Evolutionary conservation across 768 basidiomycete species (phyloP), one percentile per base, ranked within the genome.

Genomic region (Lyophyllum semitale): DNA sequence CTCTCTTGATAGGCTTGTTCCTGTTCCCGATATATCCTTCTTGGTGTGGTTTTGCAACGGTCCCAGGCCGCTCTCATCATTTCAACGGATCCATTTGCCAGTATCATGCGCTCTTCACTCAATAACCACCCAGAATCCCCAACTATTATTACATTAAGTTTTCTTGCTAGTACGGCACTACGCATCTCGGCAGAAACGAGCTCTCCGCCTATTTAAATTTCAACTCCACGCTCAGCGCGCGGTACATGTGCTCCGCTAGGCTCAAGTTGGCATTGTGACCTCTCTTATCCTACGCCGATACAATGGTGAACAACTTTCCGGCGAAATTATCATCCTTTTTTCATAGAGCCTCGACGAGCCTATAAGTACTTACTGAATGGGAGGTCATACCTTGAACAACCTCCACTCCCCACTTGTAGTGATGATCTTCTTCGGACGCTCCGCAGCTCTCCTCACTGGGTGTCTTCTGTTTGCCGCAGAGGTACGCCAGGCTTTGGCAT

Each of bases 401-500:
- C 25, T n/a, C 25, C 13, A 38, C n/a, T 38, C n/a, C 44, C 44
- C 12, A 15, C 17, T 45, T 18, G 44, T 27, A 29, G 43, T 17
- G 6, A 45, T 45, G 44, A n/a, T 45, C n/a, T 29, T 18, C 26
- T 29, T 29, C n/a, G 15, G 44, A 45, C 44, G 26, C 44, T 45
- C 29, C 47, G 13, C 47, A 35, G n/a, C 32, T 35, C 12, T 48
- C 4, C 32, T 48, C 5, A 23, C 33, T 8, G 47, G 47, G 22
- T 48, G 32, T n/a, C 30, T 48, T 48, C 30, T 48, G 18, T 32
- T 33, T n/a, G 32, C 32, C 32, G 2, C 46, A 6, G 17, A 27
- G 22, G 29, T 30, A 20, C 46, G 17, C 32, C 54, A 50, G 2
- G 59, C 54, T 15, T 35, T 56, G 27, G 73, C 62, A 15, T 77